Percentiles rank a stretch among this genome's conserved stretches.
Evolutionary conservation across 345 rosid genomes (phyloP).

Genomic region (Xanthoceras sorbifolium): DNA sequence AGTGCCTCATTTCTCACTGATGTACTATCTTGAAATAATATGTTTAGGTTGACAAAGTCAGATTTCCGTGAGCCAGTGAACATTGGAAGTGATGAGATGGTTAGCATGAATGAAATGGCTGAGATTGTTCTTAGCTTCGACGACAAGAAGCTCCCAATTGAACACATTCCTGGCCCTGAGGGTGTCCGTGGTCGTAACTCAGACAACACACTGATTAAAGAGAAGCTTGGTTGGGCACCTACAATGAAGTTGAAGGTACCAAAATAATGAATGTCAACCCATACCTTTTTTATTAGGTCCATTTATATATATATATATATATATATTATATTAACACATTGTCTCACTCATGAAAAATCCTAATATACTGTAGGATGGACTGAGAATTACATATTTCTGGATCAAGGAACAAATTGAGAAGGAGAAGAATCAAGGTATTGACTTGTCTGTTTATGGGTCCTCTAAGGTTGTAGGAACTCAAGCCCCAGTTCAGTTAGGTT

Average conservation of each 20-base stretch:
- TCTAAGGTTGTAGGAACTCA: slow-evolving; percentile 99
- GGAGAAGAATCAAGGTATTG: slow-evolving; percentile 80
- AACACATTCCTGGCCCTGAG: slow-evolving; percentile 98
- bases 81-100: slow-evolving; percentile 99
- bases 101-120: slow-evolving; percentile 99
- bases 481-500: slow-evolving; percentile 95
- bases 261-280: background rate
- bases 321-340: background rate
- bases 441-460: slow-evolving; percentile 76
- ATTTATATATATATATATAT: too few species aligned
- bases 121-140: slow-evolving; percentile 94
- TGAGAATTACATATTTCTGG: slow-evolving; percentile 94
- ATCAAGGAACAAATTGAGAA: slow-evolving; percentile 93
- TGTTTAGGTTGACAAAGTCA: slow-evolving; percentile 81
- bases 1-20: slow-evolving; percentile 11
- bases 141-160: slow-evolving; percentile 81
- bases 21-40: background rate
- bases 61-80: slow-evolving; percentile 98
- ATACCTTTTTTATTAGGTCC: background rate
- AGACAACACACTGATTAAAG: slow-evolving; percentile 92
- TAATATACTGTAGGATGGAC: slow-evolving; percentile 69
- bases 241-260: slow-evolving; percentile 90
- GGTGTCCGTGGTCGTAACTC: slow-evolving; percentile 99
- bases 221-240: slow-evolving; percentile 99
- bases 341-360: slow-evolving; percentile 7